phyloP scores from a whole-genome alignment of 2,329 filamentous ascomycete species.

The Pestalotiopsis sp. region DNA sequence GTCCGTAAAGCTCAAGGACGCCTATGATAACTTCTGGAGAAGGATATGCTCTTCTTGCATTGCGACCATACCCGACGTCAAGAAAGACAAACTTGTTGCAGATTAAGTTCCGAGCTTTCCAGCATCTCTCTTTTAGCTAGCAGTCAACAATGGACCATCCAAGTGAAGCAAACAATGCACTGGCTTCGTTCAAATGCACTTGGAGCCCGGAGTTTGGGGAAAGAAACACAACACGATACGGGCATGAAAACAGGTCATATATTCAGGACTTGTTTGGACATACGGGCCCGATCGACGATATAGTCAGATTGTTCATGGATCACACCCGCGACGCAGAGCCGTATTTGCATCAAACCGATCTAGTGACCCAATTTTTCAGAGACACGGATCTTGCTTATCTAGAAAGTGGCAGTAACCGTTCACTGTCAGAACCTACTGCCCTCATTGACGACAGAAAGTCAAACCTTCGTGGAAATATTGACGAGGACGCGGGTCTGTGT shows the following conservation, averaged over 20 bases:
- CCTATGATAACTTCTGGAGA: too few species aligned
- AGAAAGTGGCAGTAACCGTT: too few species aligned
- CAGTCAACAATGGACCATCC: not conserved
- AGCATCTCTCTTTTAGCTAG: not conserved
- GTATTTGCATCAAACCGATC: not conserved
- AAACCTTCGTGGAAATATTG: not conserved
- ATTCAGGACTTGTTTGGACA: not conserved
- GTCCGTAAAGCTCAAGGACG: not conserved
- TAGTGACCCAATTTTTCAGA: not conserved
- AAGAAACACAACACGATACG: not conserved
- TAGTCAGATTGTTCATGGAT: not conserved
- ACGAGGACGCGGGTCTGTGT: not conserved
- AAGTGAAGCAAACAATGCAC: not conserved
- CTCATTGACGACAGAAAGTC: not conserved
- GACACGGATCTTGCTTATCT: not conserved
- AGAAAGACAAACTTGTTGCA: not conserved
- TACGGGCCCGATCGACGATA: not conserved
- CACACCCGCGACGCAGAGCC: not conserved
- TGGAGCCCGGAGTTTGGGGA: not conserved
- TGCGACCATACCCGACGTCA: not conserved
- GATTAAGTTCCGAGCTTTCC: not conserved
- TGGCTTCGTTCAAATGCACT: not conserved
- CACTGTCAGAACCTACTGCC: too few species aligned
- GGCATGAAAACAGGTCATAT: not conserved
- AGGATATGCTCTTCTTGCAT: not conserved